Base-by-base conservation (phyloP, 768 basidiomycete species). In the Thelephora ganbajun region DNA sequence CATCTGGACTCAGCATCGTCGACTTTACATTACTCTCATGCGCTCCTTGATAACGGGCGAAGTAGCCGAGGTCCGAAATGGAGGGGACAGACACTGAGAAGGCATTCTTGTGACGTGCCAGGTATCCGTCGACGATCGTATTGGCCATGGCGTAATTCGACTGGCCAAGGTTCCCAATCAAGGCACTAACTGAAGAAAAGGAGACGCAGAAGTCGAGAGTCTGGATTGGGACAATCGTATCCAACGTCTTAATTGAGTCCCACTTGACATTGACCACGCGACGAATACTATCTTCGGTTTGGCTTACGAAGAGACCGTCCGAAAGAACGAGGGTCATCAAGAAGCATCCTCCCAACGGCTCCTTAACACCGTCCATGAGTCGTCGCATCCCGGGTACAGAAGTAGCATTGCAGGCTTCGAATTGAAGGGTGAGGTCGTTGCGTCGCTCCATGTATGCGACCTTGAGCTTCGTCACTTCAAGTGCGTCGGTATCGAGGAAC, bases 121-220 rank as follows among this genome's bases (percentile, higher is more conserved):
- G 6, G 34, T 16, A 19, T 26, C 43, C 50, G 13, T 49, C 50
- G 5, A 55, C 39, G 11, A 41, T 43, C 11, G 49, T 47, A 37
- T 53, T 50, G 12, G 54, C 51, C 54, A 43, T 44, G 3, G 48
- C 53, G 47, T 53, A 53, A 46, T 49, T 57, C 2, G 54, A 46
- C 41, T 54, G 57, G 2, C 52, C 52, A 0, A 44, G 42, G 30
- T 44, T 47, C 3, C 57, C 53, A n/a, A 57, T 45, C 13, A 54
- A 18, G 9, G 50, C 53, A 11, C 50, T 45, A 12, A 56, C 47
- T 13, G 56, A 56, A 3, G 53, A 53, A 48, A 57, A 57, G 2
- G 51, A 36, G 13, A 58, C 48, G 12, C 52, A n/a, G 39, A 53
- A 57, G 35, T 57, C 56, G 6, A 54, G 36, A 2, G 19, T 18